A percentile compares a stretch with the other conserved stretches of the same genome.
phyloP scores from a whole-genome alignment of 257 asterid genomes.

The Prunella vulgaris region DNA sequence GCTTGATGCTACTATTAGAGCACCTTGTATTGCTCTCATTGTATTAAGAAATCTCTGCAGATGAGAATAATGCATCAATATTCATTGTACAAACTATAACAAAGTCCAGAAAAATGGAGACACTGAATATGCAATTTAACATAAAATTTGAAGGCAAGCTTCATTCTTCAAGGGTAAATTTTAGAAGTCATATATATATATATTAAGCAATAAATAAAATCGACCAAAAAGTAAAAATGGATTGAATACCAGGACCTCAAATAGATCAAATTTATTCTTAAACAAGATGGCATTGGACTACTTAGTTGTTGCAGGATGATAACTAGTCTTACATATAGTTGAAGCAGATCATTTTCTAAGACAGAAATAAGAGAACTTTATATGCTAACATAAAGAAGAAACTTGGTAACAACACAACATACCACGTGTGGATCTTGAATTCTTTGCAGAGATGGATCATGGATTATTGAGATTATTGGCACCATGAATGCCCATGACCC shows the following conservation, averaged over 20 bases:
- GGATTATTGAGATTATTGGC: constrained; percentile 85
- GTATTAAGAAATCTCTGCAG: constrained; percentile 72
- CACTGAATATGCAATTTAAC: background rate
- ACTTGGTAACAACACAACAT: no score
- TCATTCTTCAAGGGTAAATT: background rate
- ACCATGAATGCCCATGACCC: constrained; percentile 99
- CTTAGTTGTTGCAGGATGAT: background rate
- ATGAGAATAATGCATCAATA: constrained; percentile 13
- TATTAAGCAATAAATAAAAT: no score
- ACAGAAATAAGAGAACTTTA: background rate
- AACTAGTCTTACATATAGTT: background rate
- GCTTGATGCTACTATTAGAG: constrained; percentile 89
- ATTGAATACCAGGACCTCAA: no score
- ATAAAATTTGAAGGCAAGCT: background rate
- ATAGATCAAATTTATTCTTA: no score
- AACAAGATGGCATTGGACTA: no score
- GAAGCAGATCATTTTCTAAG: background rate
- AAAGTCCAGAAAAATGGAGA: background rate
- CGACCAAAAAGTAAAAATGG: background rate
- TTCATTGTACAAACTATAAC: background rate
- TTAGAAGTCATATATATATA: no score
- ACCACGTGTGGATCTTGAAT: constrained; percentile 75
- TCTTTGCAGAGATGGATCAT: constrained; percentile 63
- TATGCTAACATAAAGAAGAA: background rate
- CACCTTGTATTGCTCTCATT: constrained; percentile 93